Evolutionary conservation across 495 filamentous ascomycete species (phyloP).

Genomic region (Neurospora pannonica): DNA sequence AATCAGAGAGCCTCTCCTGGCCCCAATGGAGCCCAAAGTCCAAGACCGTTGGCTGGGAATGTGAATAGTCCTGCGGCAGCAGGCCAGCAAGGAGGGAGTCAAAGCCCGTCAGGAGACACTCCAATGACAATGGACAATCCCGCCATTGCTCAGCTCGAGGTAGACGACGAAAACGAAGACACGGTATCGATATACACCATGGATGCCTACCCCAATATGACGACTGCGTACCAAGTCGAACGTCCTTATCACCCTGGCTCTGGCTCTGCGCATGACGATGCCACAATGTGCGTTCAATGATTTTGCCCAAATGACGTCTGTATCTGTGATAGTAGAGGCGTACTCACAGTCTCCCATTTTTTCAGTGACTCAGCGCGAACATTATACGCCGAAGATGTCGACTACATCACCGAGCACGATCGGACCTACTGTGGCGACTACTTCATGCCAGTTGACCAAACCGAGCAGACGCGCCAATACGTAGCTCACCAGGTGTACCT

Average conservation of each 20-base stretch:
- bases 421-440: conserved; percentile 61
- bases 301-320: not conserved
- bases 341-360: not conserved
- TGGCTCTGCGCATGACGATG: conserved; percentile 20
- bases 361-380: conserved; percentile 47
- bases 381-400: conserved; percentile 45
- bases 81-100: not conserved
- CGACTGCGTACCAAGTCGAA: conserved; percentile 19
- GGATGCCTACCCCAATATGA: conserved; percentile 25
- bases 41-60: not conserved
- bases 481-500: conserved; percentile 59
- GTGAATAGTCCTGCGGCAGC: not conserved
- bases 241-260: conserved; percentile 6
- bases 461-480: conserved; percentile 61
- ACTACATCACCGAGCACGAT: conserved; percentile 51
- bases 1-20: not conserved
- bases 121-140: not conserved
- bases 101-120: not conserved
- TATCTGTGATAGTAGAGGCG: not conserved
- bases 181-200: conserved; percentile 15
- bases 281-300: conserved; percentile 32
- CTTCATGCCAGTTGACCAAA: conserved; percentile 68
- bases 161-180: conserved; percentile 5
- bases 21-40: not conserved
- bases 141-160: conserved; percentile 1